Evolutionary conservation across 768 basidiomycete genomes (phyloP), one percentile per base, ranked within the genome.

Genomic region (Boletus edulis): DNA sequence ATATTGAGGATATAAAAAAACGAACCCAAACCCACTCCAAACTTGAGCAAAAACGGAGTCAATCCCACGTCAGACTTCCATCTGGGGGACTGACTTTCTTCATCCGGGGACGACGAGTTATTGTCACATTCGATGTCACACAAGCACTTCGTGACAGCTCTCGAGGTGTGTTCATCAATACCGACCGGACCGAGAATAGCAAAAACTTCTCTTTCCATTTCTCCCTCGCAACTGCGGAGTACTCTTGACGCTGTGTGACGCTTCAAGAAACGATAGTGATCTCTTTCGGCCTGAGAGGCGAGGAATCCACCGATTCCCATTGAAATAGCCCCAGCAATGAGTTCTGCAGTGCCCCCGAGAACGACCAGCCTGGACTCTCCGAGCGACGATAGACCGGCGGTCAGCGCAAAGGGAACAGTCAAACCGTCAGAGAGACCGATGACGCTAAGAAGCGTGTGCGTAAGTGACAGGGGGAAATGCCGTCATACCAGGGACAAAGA

Each of bases 261-360:
- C 29, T 78, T 82, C 31, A 89, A 82, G 73, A 89, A 97, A 44
- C 86, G 89, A 69, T 88, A 95, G 72, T 97, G 90, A 69, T 98
- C 96, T 44, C 94, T 87, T 72, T 99, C 97, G 31, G 96, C 89
- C 72, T 99, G 92, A 1, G 95, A 94, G 3, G 94, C 94, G 46
- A 99, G 86, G 80, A 96, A 98, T 18, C 96, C 96, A 50, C 97
- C 97, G 39, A 99, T 90, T 57, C 97, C 97, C 96, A 99, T 99
- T 2, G 91, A 94, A 44, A 98, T 91, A 13, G 95, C 91, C 7
- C 97, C 97, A 2, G 95, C 93, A 54, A 96, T 92, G 61, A 99
- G 86, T 70, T 99, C 97, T 1, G 97, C 96, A 35, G 97, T 75
- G 15, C 97, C 97, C 51, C 94, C 96, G 29, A 96, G 81, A 46